Percentiles rank a stretch among this genome's conserved stretches.
These are phyloP conservation scores for Fusarium anguioides DNA, from an alignment of 2,329 filamentous ascomycete genomes.

Conservation along the genomic window DNA sequence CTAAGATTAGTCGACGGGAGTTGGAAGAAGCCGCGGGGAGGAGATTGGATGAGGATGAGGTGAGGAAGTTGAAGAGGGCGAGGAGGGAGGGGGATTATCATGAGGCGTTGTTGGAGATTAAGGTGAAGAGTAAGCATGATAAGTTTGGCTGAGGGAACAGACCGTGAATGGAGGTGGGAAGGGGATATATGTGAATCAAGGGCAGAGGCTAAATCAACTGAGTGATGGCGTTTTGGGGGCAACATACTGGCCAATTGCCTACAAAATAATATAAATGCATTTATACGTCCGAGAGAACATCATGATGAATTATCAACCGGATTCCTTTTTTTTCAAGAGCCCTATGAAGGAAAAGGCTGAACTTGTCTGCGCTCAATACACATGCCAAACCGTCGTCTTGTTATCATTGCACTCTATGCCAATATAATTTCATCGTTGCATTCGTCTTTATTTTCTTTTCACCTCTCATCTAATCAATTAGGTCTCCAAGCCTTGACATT, in stretches of 20 bases:
- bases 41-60: slow-evolving; percentile 84
- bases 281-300: background rate
- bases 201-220: background rate
- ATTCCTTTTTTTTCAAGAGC: too few relatives aligned
- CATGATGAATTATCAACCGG: background rate
- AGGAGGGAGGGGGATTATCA: slow-evolving; percentile 89
- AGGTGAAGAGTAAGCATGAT: slow-evolving; percentile 93
- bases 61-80: slow-evolving; percentile 83
- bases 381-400: background rate
- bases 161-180: too few relatives aligned
- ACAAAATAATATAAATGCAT: background rate
- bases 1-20: slow-evolving; percentile 88
- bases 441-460: background rate
- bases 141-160: slow-evolving; percentile 66
- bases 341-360: background rate
- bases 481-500: slow-evolving; percentile 67
- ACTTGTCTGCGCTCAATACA: background rate
- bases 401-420: too few relatives aligned
- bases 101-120: slow-evolving; percentile 85
- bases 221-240: too few relatives aligned
- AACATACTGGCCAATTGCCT: background rate
- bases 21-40: slow-evolving; percentile 84
- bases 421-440: background rate
- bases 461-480: slow-evolving; percentile 8
- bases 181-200: background rate